phyloP scores from a whole-genome alignment of 176 grass and related monocot genomes.

The Lolium rigidum region DNA sequence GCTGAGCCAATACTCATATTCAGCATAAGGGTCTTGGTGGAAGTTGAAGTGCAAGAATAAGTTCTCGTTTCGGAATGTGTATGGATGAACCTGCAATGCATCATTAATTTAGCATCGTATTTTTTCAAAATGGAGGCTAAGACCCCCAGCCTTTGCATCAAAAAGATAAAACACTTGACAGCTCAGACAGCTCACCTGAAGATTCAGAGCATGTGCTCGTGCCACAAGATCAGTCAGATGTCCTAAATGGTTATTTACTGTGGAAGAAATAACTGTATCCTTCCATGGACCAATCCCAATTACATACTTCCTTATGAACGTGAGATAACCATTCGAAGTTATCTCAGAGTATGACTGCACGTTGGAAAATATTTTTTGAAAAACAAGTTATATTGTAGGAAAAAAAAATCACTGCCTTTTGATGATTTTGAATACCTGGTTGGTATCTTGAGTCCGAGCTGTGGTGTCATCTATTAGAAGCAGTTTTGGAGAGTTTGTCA shows the following conservation, averaged over 20 bases:
- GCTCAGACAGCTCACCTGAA: slow-evolving; percentile 56
- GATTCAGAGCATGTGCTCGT: slow-evolving; percentile 71
- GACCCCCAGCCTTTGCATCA: too few species aligned
- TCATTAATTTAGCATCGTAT: slow-evolving; percentile 14
- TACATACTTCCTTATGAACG: slow-evolving; percentile 72
- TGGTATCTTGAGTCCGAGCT: slow-evolving; percentile 72
- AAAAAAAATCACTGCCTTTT: background rate
- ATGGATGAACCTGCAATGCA: slow-evolving; percentile 70
- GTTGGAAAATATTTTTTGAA: background rate
- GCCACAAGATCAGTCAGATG: slow-evolving; percentile 66
- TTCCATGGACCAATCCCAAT: slow-evolving; percentile 89
- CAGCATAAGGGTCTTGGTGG: slow-evolving; percentile 74
- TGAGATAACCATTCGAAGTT: slow-evolving; percentile 67
- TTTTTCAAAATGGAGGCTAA: too few species aligned
- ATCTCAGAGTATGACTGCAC: slow-evolving; percentile 75
- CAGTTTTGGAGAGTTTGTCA: slow-evolving; percentile 76
- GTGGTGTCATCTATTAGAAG: slow-evolving; percentile 65
- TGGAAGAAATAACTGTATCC: slow-evolving; percentile 80
- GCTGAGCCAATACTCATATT: slow-evolving; percentile 74
- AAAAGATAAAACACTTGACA: background rate
- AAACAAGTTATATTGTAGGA: too few species aligned
- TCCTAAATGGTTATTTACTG: slow-evolving; percentile 49
- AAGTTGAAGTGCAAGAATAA: slow-evolving; percentile 69
- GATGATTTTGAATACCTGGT: slow-evolving; percentile 56
- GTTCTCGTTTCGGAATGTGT: slow-evolving; percentile 72